Evolutionary conservation across 345 rosid genomes (phyloP).

Genomic region (Boechera retrofracta): DNA sequence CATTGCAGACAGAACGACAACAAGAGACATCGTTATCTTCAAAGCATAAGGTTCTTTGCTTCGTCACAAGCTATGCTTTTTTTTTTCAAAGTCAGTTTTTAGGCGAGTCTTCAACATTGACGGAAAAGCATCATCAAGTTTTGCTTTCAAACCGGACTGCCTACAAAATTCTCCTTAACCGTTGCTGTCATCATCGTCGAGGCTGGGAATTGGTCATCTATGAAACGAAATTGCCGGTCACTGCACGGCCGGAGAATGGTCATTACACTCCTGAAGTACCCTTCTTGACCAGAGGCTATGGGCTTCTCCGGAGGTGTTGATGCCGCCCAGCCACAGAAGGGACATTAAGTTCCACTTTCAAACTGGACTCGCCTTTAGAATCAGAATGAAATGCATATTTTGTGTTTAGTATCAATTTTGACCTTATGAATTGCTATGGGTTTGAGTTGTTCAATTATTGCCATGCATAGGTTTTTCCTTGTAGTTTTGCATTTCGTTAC

Average conservation of each 20-base stretch:
- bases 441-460: slow-evolving; percentile 22
- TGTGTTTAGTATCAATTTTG: background rate
- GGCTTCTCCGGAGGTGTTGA: background rate
- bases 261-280: slow-evolving; percentile 1
- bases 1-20: background rate
- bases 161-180: background rate
- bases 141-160: background rate
- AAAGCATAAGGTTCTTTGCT: slow-evolving; percentile 1
- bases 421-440: background rate
- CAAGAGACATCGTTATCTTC: background rate
- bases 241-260: background rate
- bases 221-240: background rate
- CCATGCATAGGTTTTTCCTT: slow-evolving; percentile 4
- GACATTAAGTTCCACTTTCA: background rate
- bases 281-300: background rate
- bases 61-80: background rate
- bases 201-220: background rate
- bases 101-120: slow-evolving; percentile 9
- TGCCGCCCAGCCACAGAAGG: background rate
- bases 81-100: background rate
- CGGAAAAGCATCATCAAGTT: slow-evolving; percentile 1
- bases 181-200: background rate
- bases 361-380: slow-evolving; percentile 11
- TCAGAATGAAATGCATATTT: background rate
- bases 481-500: slow-evolving; percentile 25